A percentile compares a stretch with the other conserved stretches of the same genome.
Evolutionary conservation across 305 asterid genomes (phyloP).

Genomic region (Ruellia speciosa): DNA sequence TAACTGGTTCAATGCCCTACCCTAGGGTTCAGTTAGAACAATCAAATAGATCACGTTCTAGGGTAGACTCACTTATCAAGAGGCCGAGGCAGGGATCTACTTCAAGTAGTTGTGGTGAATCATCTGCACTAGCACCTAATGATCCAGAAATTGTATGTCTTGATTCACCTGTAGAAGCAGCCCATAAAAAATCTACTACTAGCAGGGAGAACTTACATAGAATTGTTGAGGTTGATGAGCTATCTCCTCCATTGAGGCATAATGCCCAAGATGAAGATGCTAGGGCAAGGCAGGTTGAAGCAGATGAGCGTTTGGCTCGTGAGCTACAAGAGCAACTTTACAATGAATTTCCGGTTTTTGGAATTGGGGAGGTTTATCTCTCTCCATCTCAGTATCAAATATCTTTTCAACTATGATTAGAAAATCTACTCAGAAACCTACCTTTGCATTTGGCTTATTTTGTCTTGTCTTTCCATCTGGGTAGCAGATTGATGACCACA

Average conservation of each 20-base stretch:
- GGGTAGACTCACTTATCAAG: constrained; percentile 31
- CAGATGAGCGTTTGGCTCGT: constrained; percentile 79
- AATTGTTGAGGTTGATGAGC: constrained; percentile 46
- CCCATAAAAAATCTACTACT: constrained; percentile 27
- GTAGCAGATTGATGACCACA: constrained; percentile 49
- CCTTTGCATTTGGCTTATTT: constrained; percentile 13
- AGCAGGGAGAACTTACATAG: constrained; percentile 24
- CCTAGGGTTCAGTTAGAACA: constrained; percentile 26
- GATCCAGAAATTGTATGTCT: constrained; percentile 42
- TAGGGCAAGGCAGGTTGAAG: constrained; percentile 74
- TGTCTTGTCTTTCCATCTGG: constrained; percentile 16
- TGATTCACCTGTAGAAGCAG: constrained; percentile 36
- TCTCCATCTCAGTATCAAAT: constrained; percentile 1
- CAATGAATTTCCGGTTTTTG: constrained; percentile 48
- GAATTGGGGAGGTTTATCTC: constrained; percentile 45
- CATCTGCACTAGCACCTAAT: constrained; percentile 42
- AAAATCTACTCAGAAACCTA: background rate
- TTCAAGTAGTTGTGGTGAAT: constrained; percentile 38
- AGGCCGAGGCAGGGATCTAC: constrained; percentile 47
- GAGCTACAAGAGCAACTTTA: constrained; percentile 89
- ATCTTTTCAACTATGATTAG: background rate
- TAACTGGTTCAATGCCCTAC: constrained; percentile 28
- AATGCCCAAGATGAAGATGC: constrained; percentile 30
- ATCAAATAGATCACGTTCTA: constrained; percentile 23
- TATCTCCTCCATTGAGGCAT: constrained; percentile 37